A percentile compares a stretch with the other conserved stretches of the same genome.
Conservation (phyloP, 129 eudicot species). For the Gnaphalium uliginosum region DNA sequence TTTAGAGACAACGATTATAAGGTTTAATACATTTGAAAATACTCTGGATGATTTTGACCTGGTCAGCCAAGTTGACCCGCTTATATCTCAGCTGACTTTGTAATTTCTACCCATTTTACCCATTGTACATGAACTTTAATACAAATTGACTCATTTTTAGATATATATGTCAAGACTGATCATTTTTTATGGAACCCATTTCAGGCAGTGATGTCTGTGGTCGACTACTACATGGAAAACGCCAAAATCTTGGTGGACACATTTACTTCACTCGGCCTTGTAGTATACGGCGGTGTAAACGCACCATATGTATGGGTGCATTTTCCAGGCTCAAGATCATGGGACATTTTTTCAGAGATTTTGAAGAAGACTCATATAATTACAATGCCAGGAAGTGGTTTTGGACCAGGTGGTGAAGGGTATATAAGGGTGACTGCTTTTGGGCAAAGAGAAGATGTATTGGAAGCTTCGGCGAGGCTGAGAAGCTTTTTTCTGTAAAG, state of each 20-base stretch:
- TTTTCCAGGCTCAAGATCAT: constrained; percentile 81
- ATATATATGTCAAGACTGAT: not conserved
- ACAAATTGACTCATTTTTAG: not conserved
- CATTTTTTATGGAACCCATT: constrained; percentile 13
- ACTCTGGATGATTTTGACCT: not conserved
- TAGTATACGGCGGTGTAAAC: constrained; percentile 77
- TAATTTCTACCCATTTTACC: not conserved
- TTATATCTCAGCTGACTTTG: not conserved
- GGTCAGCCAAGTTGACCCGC: not conserved
- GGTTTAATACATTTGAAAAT: not conserved
- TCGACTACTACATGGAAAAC: constrained; percentile 83
- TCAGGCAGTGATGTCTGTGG: constrained; percentile 63
- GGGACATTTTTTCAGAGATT: constrained; percentile 78
- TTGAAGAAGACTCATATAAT: constrained; percentile 72
- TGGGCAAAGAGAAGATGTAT: constrained; percentile 59
- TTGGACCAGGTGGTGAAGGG: constrained; percentile 89
- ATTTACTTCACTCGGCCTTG: constrained; percentile 62
- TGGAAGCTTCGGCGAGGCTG: constrained; percentile 71
- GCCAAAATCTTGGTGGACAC: constrained; percentile 67
- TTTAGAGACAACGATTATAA: not conserved
- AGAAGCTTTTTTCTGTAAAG: constrained; percentile 30
- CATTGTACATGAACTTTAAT: not conserved
- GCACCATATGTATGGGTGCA: constrained; percentile 98
- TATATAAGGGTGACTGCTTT: constrained; percentile 77
- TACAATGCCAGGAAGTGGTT: constrained; percentile 89